Percentiles rank a stretch among this genome's conserved stretches.
These are phyloP conservation scores for Limtongia smithiae DNA, from an alignment of 805 yeast species.

Conservation along the genomic window DNA sequence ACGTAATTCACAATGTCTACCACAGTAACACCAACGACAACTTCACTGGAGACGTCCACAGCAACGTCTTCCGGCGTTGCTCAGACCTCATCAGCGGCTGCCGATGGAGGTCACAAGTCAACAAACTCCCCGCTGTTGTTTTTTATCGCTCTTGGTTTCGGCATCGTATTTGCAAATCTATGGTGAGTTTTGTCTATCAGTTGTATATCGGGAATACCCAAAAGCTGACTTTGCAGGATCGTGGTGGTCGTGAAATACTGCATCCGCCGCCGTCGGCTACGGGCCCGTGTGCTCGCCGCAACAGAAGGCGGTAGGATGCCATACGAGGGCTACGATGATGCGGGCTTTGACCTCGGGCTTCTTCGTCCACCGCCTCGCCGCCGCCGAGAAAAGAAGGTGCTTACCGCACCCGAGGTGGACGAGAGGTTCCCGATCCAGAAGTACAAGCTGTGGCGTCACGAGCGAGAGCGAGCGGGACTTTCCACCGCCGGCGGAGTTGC, in stretches of 20 bases:
- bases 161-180: constrained; percentile 37
- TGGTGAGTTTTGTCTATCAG: constrained; percentile 30
- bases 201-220: background rate
- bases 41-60: constrained; percentile 1
- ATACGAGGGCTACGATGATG: constrained; percentile 10
- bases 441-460: constrained; percentile 35
- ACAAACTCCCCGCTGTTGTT: constrained; percentile 34
- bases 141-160: constrained; percentile 40
- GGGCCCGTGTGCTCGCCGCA: constrained; percentile 13
- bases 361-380: constrained; percentile 28
- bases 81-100: too few species aligned
- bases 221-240: constrained; percentile 20
- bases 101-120: constrained; percentile 3
- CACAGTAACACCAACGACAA: too few species aligned
- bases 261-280: constrained; percentile 30
- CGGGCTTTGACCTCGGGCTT: constrained; percentile 15
- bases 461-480: constrained; percentile 29
- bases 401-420: constrained; percentile 34
- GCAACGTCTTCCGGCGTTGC: constrained; percentile 7
- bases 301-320: constrained; percentile 2
- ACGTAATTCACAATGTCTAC: too few species aligned
- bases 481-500: constrained; percentile 24
- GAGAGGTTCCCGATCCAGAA: constrained; percentile 35
- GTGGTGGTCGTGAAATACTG: constrained; percentile 37
- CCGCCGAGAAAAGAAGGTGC: constrained; percentile 31